These are phyloP conservation scores for Artemisia annua DNA, from an alignment of 129 eudicot genomes.

Conservation along the genomic window DNA sequence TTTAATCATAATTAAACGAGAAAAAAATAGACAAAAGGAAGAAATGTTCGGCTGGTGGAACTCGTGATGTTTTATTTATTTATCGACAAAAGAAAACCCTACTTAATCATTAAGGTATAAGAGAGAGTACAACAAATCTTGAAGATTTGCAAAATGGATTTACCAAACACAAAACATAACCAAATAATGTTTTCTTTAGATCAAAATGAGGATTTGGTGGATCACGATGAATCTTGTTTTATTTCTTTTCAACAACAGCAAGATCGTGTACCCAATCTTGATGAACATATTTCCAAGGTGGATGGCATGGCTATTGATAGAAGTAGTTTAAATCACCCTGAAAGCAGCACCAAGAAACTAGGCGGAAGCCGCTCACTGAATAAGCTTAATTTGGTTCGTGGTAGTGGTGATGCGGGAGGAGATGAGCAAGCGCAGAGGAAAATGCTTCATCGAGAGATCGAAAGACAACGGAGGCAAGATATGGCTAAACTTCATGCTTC, in stretches of 20 bases:
- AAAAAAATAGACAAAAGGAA: constrained; percentile 8
- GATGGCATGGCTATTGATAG: background rate
- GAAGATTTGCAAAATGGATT: constrained; percentile 31
- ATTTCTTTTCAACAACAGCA: constrained; percentile 30
- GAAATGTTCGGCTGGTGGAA: constrained; percentile 27
- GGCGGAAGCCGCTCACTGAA: background rate
- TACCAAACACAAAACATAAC: constrained; percentile 27
- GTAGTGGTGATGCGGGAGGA: background rate
- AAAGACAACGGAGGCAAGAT: constrained; percentile 65
- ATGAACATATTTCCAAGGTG: constrained; percentile 21
- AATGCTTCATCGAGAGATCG: constrained; percentile 57
- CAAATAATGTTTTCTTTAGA: constrained; percentile 42
- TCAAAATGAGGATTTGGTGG: constrained; percentile 35
- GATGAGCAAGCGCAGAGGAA: constrained; percentile 38
- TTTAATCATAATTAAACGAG: background rate
- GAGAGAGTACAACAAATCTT: constrained; percentile 41
- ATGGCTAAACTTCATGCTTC: constrained; percentile 63
- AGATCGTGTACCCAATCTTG: constrained; percentile 28
- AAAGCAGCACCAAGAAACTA: constrained; percentile 16
- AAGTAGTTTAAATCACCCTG: background rate
- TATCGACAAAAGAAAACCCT: constrained; percentile 32
- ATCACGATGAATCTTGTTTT: constrained; percentile 31
- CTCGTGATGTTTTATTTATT: constrained; percentile 31
- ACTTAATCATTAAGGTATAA: constrained; percentile 11
- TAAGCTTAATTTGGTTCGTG: background rate